These are phyloP conservation scores for Blastocystis sp. DNA, from an alignment of 352 stramenopile genomes.

Conservation along the genomic window DNA sequence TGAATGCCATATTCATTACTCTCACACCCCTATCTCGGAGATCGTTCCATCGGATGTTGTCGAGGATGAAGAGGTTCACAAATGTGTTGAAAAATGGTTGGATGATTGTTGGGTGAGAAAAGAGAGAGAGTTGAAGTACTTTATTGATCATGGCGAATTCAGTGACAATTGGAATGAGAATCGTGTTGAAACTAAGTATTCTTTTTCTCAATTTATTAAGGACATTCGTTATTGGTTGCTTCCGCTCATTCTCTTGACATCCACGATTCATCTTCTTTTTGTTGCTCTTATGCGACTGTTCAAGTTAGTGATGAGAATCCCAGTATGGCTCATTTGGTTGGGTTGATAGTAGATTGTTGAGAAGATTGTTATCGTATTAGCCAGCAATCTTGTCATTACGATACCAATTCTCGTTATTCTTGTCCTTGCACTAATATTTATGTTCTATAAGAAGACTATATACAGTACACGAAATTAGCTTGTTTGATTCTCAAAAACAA, in stretches of 20 bases:
- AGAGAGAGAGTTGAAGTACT: constrained; percentile 32
- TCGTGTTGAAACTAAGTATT: background rate
- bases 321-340: background rate
- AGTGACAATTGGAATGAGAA: constrained; percentile 39
- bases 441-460: background rate
- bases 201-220: background rate
- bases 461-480: background rate
- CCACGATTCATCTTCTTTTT: background rate
- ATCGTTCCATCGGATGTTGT: background rate
- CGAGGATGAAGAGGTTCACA: background rate
- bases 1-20: constrained; percentile 24
- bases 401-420: background rate
- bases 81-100: constrained; percentile 42
- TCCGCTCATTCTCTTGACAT: background rate
- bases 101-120: constrained; percentile 20
- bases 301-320: background rate
- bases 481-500: background rate
- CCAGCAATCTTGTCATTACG: background rate
- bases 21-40: background rate
- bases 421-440: background rate
- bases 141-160: constrained; percentile 19
- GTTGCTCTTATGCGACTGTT: background rate
- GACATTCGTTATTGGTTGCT: background rate
- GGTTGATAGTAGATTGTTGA: background rate
- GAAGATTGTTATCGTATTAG: background rate